Evolutionary conservation across 768 basidiomycete species (phyloP).

Genomic region (Lactarius tabidus): DNA sequence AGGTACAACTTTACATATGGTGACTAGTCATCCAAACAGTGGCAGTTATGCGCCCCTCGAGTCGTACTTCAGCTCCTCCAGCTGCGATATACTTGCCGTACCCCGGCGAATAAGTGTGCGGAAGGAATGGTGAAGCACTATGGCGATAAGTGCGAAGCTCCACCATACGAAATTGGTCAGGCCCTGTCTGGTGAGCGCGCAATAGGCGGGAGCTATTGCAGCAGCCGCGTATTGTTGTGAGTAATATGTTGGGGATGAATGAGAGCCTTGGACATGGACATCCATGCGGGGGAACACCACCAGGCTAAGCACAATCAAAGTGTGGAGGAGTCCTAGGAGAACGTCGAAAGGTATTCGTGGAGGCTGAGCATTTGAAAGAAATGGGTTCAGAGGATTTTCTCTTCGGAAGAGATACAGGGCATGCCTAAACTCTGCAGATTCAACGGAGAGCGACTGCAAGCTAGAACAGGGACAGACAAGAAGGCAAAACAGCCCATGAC

Average conservation of each 20-base stretch:
- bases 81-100: slow-evolving; percentile 43
- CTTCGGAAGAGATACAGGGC: slow-evolving; percentile 40
- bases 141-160: slow-evolving; percentile 15
- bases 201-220: slow-evolving; percentile 44
- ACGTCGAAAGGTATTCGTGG: slow-evolving; percentile 17
- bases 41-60: slow-evolving; percentile 47
- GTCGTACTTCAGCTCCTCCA: slow-evolving; percentile 52
- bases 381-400: slow-evolving; percentile 44
- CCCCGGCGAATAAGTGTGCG: slow-evolving; percentile 42
- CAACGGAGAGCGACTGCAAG: background rate
- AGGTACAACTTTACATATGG: background rate
- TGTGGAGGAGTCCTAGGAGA: slow-evolving; percentile 27
- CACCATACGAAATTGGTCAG: slow-evolving; percentile 22
- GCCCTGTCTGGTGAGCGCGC: slow-evolving; percentile 11
- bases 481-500: background rate
- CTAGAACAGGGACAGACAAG: slow-evolving; percentile 18
- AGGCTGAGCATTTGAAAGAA: slow-evolving; percentile 34
- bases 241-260: background rate
- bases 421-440: slow-evolving; percentile 17
- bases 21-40: background rate
- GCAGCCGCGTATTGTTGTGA: slow-evolving; percentile 35
- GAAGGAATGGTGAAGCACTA: slow-evolving; percentile 15
- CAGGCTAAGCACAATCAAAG: slow-evolving; percentile 12
- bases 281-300: background rate
- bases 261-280: background rate